Evolutionary conservation across 2,329 filamentous ascomycete species (phyloP), one percentile per base, ranked within the genome.

Genomic region (Xylaria sp.): DNA sequence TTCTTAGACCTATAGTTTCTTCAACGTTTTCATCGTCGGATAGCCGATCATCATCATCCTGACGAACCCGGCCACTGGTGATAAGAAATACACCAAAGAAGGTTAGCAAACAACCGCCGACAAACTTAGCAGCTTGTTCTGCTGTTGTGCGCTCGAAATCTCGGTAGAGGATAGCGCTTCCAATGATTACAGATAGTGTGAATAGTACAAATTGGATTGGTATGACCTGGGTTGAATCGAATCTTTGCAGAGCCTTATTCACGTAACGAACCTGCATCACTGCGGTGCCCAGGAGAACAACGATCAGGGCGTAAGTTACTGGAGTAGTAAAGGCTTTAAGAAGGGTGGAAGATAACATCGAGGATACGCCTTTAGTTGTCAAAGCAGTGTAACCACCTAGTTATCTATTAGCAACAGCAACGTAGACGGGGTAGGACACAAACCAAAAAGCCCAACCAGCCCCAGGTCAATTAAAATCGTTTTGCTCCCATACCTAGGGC

Each of bases 51-150:
- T 86, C 83, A n/a, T 85, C 80, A 17, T 84, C 84, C 10, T 81
- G 78, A 13, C 76, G 79, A 52, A 85, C 80, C 68, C 93, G 85
- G 55, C 92, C 93, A 71, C 90, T 96, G 1, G 95, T 98, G 72
- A 99, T 97, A 68, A 97, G 85, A 77, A 95, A 98, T n/a, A 99
- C 95, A 9, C 95, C 95, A 62, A 94, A 88, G 75, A 99, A 99
- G 0, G 95, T 99, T 66, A 99, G 78, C 4, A 92, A 82, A 76
- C 95, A 99, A 37, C 95, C 95, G 21, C 91, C 92, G 11, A 97
- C 79, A 72, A 99, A 99, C 71, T 97, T 96, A 58, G 81, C 79
- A 2, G 91, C 91, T 70, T 92, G 90, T 48, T 87, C 83, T 29
- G 83, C 78, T 0, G 88, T 90, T 7, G 92, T 91, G 41, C 90